phyloP scores from a whole-genome alignment of 495 filamentous ascomycete genomes.

The Geopyxis carbonaria region DNA sequence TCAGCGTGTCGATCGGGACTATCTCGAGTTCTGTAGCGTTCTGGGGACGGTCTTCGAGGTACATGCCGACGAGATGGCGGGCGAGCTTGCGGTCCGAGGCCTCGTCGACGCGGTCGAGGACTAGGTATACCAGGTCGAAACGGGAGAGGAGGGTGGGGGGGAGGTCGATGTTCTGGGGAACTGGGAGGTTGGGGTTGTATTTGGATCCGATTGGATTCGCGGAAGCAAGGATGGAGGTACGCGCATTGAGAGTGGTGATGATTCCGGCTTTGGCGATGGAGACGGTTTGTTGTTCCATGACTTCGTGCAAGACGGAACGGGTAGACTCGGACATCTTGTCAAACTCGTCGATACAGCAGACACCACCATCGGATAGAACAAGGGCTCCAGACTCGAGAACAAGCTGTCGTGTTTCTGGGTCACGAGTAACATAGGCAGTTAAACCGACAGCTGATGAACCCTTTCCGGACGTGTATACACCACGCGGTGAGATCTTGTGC shows the following conservation, averaged over 20 bases:
- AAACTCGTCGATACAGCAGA: constrained; percentile 98
- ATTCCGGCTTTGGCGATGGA: constrained; percentile 98
- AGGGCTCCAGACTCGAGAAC: constrained; percentile 94
- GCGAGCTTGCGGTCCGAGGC: constrained; percentile 71
- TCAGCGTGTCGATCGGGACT: constrained; percentile 76
- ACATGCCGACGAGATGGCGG: constrained; percentile 89
- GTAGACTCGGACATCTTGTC: constrained; percentile 98
- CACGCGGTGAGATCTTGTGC: constrained; percentile 91
- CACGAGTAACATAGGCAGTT: constrained; percentile 93
- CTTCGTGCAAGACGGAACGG: constrained; percentile 90
- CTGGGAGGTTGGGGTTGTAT: constrained; percentile 88
- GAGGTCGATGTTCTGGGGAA: constrained; percentile 95
- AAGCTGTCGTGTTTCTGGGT: constrained; percentile 83
- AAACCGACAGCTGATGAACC: constrained; percentile 94
- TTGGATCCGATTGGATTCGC: constrained; percentile 96
- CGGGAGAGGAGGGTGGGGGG: constrained; percentile 86
- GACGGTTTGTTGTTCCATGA: constrained; percentile 99
- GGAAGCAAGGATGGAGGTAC: constrained; percentile 84
- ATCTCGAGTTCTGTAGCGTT: constrained; percentile 43
- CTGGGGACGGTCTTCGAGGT: constrained; percentile 80
- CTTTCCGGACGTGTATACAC: constrained; percentile 96
- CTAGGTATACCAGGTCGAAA: constrained; percentile 93
- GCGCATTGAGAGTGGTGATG: constrained; percentile 91
- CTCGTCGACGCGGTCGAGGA: constrained; percentile 85
- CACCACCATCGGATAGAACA: constrained; percentile 86